Evolutionary conservation across 2,329 filamentous ascomycete species (phyloP).

Genomic region (Shiraia sp.): DNA sequence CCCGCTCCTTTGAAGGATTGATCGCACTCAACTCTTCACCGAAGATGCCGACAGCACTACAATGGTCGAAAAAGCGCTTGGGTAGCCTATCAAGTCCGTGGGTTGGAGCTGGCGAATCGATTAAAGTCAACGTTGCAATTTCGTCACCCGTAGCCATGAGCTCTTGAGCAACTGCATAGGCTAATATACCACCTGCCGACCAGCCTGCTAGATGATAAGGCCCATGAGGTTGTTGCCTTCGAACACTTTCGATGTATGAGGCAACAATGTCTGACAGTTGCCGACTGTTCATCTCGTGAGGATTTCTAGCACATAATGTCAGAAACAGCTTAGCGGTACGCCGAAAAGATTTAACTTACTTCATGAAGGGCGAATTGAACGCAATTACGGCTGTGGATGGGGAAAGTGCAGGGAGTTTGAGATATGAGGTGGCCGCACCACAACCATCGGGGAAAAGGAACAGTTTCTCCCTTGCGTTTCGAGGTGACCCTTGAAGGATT

Average conservation of each 20-base stretch:
- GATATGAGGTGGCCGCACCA: slow-evolving; percentile 53
- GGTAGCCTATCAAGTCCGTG: slow-evolving; percentile 65
- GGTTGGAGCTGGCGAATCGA: slow-evolving; percentile 22
- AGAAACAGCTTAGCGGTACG: too few relatives aligned
- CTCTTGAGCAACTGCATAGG: slow-evolving; percentile 37
- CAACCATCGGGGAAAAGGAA: slow-evolving; percentile 56
- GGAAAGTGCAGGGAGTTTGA: slow-evolving; percentile 29
- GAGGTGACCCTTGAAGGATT: slow-evolving; percentile 52
- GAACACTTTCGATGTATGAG: slow-evolving; percentile 51
- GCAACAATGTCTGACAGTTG: slow-evolving; percentile 36
- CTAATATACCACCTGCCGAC: slow-evolving; percentile 44
- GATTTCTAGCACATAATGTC: slow-evolving; percentile 29
- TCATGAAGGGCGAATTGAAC: slow-evolving; percentile 49
- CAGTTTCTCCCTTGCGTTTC: slow-evolving; percentile 26
- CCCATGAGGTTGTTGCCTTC: slow-evolving; percentile 44
- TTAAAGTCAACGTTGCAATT: slow-evolving; percentile 25
- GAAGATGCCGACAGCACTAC: slow-evolving; percentile 49
- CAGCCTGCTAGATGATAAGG: slow-evolving; percentile 46
- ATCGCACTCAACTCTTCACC: neutral
- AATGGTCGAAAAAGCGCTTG: slow-evolving; percentile 52
- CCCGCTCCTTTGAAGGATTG: slow-evolving; percentile 5
- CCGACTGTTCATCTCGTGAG: slow-evolving; percentile 31
- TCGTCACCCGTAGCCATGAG: slow-evolving; percentile 19
- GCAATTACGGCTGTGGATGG: slow-evolving; percentile 55
- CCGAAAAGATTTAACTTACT: slow-evolving; percentile 18